Conservation (phyloP, 2,329 filamentous ascomycete genomes). For the Akanthomyces lecanii region DNA sequence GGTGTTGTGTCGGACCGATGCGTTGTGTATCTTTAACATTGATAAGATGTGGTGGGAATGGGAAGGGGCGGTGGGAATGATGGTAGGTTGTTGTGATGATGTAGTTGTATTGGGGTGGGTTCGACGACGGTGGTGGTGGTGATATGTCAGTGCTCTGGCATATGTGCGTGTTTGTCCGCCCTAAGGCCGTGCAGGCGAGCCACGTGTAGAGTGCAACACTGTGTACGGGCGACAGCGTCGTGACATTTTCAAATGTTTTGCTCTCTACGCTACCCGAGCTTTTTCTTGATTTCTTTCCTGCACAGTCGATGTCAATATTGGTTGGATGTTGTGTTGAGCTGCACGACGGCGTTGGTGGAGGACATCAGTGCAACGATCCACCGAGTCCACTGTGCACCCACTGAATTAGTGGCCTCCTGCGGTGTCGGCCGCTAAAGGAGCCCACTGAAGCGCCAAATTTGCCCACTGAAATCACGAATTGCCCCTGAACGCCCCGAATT, state of each 20-base stretch:
- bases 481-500: neutral
- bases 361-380: neutral
- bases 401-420: neutral
- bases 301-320: too few species aligned
- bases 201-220: neutral
- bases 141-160: neutral
- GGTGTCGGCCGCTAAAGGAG: neutral
- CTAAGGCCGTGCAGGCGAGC: neutral
- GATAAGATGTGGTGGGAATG: neutral
- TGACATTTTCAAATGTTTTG: neutral
- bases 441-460: neutral
- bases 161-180: neutral
- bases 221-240: neutral
- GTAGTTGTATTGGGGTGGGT: neutral
- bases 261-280: neutral
- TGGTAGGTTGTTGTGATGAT: constrained; percentile 2
- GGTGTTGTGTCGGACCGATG: neutral
- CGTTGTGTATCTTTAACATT: neutral
- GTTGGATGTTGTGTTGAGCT: neutral
- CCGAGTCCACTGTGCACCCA: neutral
- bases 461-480: neutral
- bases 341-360: neutral
- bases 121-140: neutral
- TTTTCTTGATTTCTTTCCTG: neutral
- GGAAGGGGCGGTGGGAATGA: neutral